Evolutionary conservation across 2,329 filamentous ascomycete genomes (phyloP).

Genomic region (Madurella fahalii): DNA sequence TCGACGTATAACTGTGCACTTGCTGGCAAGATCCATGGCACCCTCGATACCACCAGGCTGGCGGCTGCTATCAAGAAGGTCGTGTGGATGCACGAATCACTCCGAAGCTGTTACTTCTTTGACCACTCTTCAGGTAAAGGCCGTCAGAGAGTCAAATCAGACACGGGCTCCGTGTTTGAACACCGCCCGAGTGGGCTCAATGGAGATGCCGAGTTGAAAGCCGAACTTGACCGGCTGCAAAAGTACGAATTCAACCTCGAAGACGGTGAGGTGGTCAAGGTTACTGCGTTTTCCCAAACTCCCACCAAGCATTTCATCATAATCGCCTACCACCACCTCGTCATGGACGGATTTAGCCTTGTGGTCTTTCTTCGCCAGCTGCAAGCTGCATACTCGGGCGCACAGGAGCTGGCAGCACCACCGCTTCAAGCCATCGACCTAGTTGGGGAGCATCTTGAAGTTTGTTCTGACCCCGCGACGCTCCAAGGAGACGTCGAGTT

Average conservation of each 20-base stretch:
- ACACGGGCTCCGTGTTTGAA: no score
- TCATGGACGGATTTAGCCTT: constrained; percentile 30
- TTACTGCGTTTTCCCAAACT: constrained; percentile 20
- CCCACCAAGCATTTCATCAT: constrained; percentile 22
- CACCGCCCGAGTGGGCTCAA: no score
- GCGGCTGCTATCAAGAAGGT: background rate
- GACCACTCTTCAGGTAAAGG: background rate
- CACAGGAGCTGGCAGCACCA: background rate
- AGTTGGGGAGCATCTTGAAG: background rate
- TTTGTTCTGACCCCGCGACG: no score
- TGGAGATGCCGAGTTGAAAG: background rate
- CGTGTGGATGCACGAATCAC: background rate
- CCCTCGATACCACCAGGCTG: background rate
- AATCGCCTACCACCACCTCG: constrained; percentile 33
- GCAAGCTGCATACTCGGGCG: background rate
- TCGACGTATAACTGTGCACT: constrained; percentile 2
- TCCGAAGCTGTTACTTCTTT: constrained; percentile 6
- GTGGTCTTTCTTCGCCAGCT: constrained; percentile 24
- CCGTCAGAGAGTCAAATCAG: no score
- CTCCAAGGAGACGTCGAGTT: background rate
- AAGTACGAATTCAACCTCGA: constrained; percentile 23
- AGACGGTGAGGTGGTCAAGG: constrained; percentile 23
- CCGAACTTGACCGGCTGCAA: background rate
- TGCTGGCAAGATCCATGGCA: background rate
- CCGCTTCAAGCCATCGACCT: constrained; percentile 2